Base-by-base conservation (phyloP, 176 grass and related monocot genomes). In the Triticum dicoccoides region DNA sequence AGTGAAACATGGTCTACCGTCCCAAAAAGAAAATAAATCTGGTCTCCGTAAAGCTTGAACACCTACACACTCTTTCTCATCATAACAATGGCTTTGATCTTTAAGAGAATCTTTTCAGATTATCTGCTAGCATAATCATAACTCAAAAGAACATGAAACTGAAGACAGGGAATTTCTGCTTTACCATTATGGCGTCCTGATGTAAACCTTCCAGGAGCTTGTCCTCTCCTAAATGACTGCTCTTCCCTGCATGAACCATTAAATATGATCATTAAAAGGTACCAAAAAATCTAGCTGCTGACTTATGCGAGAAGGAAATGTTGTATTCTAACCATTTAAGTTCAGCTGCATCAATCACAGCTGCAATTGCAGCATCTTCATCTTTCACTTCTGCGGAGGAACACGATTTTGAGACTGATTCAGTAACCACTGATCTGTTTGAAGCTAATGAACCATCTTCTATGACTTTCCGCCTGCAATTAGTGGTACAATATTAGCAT, bases 321-420 rank as follows among this genome's bases (percentile, higher is more conserved):
- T 5, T 9, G 21, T n/a, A 37, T 49, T 78, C 82, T 65, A 69
- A 91, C 86, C 73, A 85, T 88, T 88, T 91, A 21, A 87, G 49
- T 84, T 91, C 81, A 88, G 86, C 77, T 12, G 77, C 85, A 77
- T 91, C 86, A 69, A 91, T 88, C 52, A 91, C 70, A 63, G 82
- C 82, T 65, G 68, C 21, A 0, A 88, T 91, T 39, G 89, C 82
- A 54, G 81, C 77, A 86, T 92, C 83, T 82, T 89, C 83, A 83
- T 92, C 87, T 59, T 78, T 84, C 59, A 92, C 32, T 89, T 75
- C 84, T 20, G 63, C 39, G 11, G 84, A 89, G 30, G 84, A 86
- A 85, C 69, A 61, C 8, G 88, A 85, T 69, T 90, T 93, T 69
- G 72, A 82, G 37, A 32, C 63, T 24, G 74, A 84, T 59, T 85